Conservation (phyloP, 1,284 basidiomycete genomes). For the Apiotrichum laibachii region DNA sequence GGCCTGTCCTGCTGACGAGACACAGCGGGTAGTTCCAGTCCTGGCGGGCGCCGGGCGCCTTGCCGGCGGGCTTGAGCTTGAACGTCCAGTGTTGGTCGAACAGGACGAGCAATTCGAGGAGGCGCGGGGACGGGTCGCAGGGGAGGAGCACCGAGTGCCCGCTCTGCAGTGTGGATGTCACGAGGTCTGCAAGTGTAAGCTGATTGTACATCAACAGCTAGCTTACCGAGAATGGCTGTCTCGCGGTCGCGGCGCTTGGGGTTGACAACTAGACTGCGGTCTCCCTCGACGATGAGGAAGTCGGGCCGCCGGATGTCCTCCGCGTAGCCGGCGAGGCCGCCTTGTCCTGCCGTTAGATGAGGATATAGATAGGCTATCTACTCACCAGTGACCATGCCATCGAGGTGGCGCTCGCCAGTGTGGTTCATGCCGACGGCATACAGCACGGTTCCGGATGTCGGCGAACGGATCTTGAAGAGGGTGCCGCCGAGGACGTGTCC, state of each 20-base stretch:
- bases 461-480: constrained; percentile 97
- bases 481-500: constrained; percentile 96
- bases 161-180: constrained; percentile 72
- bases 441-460: constrained; percentile 90
- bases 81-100: constrained; percentile 98
- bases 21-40: constrained; percentile 70
- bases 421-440: constrained; percentile 98
- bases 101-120: constrained; percentile 89
- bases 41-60: not conserved
- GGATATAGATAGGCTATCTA: not conserved
- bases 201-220: too few relatives aligned
- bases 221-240: constrained; percentile 75
- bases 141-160: constrained; percentile 86
- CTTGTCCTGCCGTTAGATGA: constrained; percentile 54
- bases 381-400: constrained; percentile 70
- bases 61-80: constrained; percentile 57
- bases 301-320: constrained; percentile 86
- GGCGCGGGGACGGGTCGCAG: constrained; percentile 86
- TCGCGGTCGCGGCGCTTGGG: constrained; percentile 89
- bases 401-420: constrained; percentile 91
- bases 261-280: constrained; percentile 74
- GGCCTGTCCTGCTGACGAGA: constrained; percentile 81
- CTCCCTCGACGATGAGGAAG: constrained; percentile 89
- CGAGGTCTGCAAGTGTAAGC: constrained; percentile 68
- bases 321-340: constrained; percentile 52